Evolutionary conservation across 306 rosid genomes (phyloP).

Genomic region (Medicago arabica): DNA sequence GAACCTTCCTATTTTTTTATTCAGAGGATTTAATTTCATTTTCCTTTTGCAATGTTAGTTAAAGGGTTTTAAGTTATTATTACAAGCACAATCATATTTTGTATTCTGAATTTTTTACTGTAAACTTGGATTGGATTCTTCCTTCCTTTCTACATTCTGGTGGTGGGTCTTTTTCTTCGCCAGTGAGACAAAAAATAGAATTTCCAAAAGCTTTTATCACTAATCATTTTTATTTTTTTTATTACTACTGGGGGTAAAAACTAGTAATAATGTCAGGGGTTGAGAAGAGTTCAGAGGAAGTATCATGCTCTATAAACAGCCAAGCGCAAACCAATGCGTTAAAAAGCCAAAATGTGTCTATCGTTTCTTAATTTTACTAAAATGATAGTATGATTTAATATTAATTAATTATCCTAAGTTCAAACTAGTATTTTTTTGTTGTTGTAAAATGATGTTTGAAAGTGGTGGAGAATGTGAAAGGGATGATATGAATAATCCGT

Average conservation of each 20-base stretch:
- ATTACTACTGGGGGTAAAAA: background rate
- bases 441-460: too few relatives aligned
- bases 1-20: slow-evolving; percentile 25
- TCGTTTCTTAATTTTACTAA: slow-evolving; percentile 1
- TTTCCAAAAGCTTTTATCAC: background rate
- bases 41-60: background rate
- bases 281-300: slow-evolving; percentile 15
- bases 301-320: slow-evolving; percentile 29
- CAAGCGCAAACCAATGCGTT: slow-evolving; percentile 23
- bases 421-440: too few relatives aligned
- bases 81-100: slow-evolving; percentile 18
- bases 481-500: background rate
- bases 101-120: slow-evolving; percentile 20
- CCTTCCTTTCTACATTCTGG: background rate
- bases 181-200: slow-evolving; percentile 27
- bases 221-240: background rate
- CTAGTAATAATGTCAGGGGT: background rate
- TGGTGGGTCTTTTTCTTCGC: slow-evolving; percentile 29
- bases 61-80: slow-evolving; percentile 30
- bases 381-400: too few relatives aligned
- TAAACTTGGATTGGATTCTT: background rate
- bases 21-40: slow-evolving; percentile 4
- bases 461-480: slow-evolving; percentile 38
- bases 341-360: slow-evolving; percentile 30
- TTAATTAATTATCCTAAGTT: background rate